Evolutionary conservation across 2,329 filamentous ascomycete genomes (phyloP), one percentile per base, ranked within the genome.

Genomic region (Chaetomiaceae sp.): DNA sequence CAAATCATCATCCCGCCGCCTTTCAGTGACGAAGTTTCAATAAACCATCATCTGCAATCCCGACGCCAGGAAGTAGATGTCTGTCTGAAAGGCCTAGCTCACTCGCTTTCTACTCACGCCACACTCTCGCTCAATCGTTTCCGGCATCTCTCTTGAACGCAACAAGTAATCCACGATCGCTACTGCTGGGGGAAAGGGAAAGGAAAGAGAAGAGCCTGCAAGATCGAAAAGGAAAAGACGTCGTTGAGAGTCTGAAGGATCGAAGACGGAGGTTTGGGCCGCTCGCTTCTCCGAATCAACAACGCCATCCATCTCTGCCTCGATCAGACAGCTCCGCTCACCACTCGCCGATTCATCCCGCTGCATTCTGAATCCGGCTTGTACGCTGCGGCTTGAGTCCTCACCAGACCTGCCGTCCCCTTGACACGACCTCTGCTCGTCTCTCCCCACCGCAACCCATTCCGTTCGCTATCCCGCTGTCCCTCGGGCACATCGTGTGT

Each of bases 81-180:
- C 50, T 45, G 31, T 48, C 51, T 55, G 40, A 51, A 56, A 56
- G 51, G 55, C 55, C 40, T 60, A 56, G 55, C 47, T 54, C 57
- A 54, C 60, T 61, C 51, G 58, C 54, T n/a, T n/a, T n/a, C n/a
- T 55, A 54, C 59, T 29, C 38, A 23, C 51, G 59, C 59, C 38
- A 23, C 51, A 59, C 59, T 47, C 51, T 61, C 58, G 59, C 53
- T 61, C 53, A 54, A 49, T n/a, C n/a, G 47, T 66, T 63, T 68
- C 63, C 64, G 65, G 66, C 63, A 59, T 62, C 56, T 58, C 52
- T 54, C 53, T 53, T 51, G 37, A 57, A 62, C 47, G 31, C 51
- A 54, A 51, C 36, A 34, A 55, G 37, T 54, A 39, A 44, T 43
- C 57, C 62, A 73, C 72, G 63, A 67, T 75, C 72, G 70, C 71